These are phyloP conservation scores for Starmerella cellae DNA, from an alignment of 805 yeast species.

Conservation along the genomic window DNA sequence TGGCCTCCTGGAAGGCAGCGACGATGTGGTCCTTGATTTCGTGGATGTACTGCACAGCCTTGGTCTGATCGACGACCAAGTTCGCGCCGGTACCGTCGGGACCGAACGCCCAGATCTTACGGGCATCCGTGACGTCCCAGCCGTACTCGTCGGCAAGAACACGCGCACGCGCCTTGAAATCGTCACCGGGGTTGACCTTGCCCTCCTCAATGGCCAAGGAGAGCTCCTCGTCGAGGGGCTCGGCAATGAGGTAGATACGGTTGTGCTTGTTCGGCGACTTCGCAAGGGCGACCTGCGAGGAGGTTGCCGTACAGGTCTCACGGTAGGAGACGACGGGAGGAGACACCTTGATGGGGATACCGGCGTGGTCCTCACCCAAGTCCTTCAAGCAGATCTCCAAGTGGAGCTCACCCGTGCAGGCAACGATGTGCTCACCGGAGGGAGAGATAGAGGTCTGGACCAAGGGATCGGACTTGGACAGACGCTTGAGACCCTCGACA, in stretches of 20 bases:
- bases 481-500: constrained; percentile 99
- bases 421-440: constrained; percentile 99
- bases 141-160: constrained; percentile 96
- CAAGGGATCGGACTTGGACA: constrained; percentile 99
- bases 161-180: constrained; percentile 98
- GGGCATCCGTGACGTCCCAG: constrained; percentile 99
- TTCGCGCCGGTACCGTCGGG: constrained; percentile 99
- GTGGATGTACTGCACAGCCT: constrained; percentile 97
- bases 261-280: constrained; percentile 99
- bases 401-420: constrained; percentile 99
- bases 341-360: constrained; percentile 94
- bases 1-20: constrained; percentile 99
- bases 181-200: constrained; percentile 87
- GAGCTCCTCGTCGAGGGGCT: constrained; percentile 90
- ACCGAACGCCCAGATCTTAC: constrained; percentile 99
- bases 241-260: constrained; percentile 97
- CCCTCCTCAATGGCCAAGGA: constrained; percentile 86
- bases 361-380: constrained; percentile 98
- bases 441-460: constrained; percentile 75
- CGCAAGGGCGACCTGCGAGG: constrained; percentile 90
- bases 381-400: constrained; percentile 94
- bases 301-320: constrained; percentile 91
- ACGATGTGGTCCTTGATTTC: constrained; percentile 99
- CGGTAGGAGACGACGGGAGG: constrained; percentile 98
- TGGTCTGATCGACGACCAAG: constrained; percentile 97